Evolutionary conservation across 768 basidiomycete species (phyloP), one percentile per base, ranked within the genome.

Genomic region (Boletus reticulatus): DNA sequence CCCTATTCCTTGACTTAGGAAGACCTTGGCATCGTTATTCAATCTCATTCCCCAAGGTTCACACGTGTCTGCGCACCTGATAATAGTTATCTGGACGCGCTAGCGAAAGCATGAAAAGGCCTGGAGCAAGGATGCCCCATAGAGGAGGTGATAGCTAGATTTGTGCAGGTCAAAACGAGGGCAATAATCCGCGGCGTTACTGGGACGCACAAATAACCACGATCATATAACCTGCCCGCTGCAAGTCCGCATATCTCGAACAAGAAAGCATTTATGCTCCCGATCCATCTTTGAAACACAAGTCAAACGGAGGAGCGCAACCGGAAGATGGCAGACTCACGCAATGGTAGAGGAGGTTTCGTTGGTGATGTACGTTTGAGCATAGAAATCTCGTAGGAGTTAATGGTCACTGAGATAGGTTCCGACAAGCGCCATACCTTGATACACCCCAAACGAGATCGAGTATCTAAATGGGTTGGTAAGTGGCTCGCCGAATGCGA

Each of bases 1-100:
- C 0, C 71, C 77, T 24, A 84, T 60, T 1, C 83, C 84, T 60
- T 82, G 80, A 1, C 75, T 67, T 10, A 84, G 70, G 59, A 84
- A 82, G 36, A 84, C 68, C 78, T 81, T 58, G 43, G 6, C 1
- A n/a, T 7, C 36, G 3, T 34, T 17, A 29, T 39, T 68, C 29
- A 50, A 37, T 27, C 11, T 24, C 4, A 27, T 31, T n/a, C 7
- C 7, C n/a, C 13, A 6, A 11, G 4, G 19, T n/a, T 20, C 16
- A 16, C 34, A 3, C 4, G 31, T 11, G 1, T 31, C 17, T 58
- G 43, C 64, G 19, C 13, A 76, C 76, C 67, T 79, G 79, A 50
- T 78, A 80, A 57, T 72, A 78, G 16, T 71, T 72, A 27, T 75
- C 63, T 6, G 73, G 75, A 36, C 75, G 69, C 2, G 75, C 73